Percentiles rank a stretch among this genome's conserved stretches.
phyloP scores from a whole-genome alignment of 2,329 filamentous ascomycete genomes.

The Atkinsonella texensis region DNA sequence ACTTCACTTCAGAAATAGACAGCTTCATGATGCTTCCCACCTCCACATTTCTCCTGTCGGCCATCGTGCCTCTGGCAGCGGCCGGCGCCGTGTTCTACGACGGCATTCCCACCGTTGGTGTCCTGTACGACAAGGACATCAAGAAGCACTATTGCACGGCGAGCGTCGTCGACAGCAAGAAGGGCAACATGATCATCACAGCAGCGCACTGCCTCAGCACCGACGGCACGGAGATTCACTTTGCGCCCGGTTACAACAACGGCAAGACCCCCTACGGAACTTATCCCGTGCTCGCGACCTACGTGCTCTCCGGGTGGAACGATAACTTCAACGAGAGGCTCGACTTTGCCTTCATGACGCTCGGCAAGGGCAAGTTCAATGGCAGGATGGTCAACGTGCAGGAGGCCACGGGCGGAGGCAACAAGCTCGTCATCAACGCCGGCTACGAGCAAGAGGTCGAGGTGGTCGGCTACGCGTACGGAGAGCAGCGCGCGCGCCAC shows the following conservation, averaged over 20 bases:
- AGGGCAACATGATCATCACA: constrained; percentile 8
- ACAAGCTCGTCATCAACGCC: constrained; percentile 6
- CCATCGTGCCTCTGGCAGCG: not conserved
- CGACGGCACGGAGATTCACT: constrained; percentile 3
- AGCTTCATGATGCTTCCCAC: not conserved
- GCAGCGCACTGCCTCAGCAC: constrained; percentile 7
- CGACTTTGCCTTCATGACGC: constrained; percentile 9
- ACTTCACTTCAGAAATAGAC: not conserved
- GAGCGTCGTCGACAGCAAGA: constrained; percentile 6
- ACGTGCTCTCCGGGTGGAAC: constrained; percentile 5
- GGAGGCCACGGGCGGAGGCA: constrained; percentile 6
- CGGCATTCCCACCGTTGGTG: constrained; percentile 7
- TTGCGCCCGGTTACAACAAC: constrained; percentile 8
- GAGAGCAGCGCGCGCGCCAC: constrained; percentile 6
- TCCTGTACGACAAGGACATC: constrained; percentile 3
- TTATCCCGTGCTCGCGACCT: constrained; percentile 6
- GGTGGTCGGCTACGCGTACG: constrained; percentile 7
- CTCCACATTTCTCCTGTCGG: not conserved
- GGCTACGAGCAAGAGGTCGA: constrained; percentile 6
- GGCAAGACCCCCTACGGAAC: constrained; percentile 8
- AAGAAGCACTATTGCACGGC: constrained; percentile 7
- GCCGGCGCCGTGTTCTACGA: constrained; percentile 4
- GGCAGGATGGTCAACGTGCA: constrained; percentile 7
- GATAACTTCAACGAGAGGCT: constrained; percentile 1
- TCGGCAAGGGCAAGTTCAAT: constrained; percentile 6